Evolutionary conservation across 176 grass and related monocot species (phyloP).

Genomic region (Dactylis glomerata): DNA sequence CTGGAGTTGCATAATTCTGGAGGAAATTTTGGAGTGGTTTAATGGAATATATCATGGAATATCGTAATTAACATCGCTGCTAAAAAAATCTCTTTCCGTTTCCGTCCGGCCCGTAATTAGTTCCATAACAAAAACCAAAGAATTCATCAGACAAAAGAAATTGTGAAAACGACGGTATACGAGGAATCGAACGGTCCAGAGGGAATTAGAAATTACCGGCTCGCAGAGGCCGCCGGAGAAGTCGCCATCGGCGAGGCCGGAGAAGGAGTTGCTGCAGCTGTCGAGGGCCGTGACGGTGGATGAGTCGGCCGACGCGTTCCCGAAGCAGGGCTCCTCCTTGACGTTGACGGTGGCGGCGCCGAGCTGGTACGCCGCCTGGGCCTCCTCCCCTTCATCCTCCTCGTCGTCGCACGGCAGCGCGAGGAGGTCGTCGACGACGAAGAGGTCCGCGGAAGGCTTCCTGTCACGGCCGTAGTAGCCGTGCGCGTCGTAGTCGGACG

Average conservation of each 20-base stretch:
- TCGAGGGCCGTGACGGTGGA: slow-evolving; percentile 81
- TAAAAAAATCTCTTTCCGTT: neutral
- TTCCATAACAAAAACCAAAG: neutral
- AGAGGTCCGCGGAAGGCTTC: slow-evolving; percentile 47
- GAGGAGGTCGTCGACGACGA: slow-evolving; percentile 83
- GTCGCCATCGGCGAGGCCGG: slow-evolving; percentile 49
- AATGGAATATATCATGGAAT: slow-evolving; percentile 8
- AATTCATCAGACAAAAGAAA: neutral
- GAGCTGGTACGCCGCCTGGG: neutral
- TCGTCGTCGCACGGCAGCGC: slow-evolving; percentile 76
- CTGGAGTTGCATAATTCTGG: neutral
- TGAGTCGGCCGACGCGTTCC: slow-evolving; percentile 63
- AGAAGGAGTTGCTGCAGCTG: slow-evolving; percentile 87
- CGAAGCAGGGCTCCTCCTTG: slow-evolving; percentile 26
- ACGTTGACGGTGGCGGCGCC: neutral
- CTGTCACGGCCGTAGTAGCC: slow-evolving; percentile 1
- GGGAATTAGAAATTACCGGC: slow-evolving; percentile 45
- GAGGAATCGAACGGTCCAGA: neutral
- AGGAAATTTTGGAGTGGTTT: neutral
- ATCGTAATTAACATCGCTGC: neutral
- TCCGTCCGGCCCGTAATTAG: neutral
- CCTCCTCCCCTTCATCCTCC: slow-evolving; percentile 33
- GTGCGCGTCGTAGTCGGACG: slow-evolving; percentile 28
- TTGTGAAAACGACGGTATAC: neutral
- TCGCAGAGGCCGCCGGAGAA: slow-evolving; percentile 75